phyloP scores from a whole-genome alignment of 2,329 filamentous ascomycete species.

The Diaporthe sp. region DNA sequence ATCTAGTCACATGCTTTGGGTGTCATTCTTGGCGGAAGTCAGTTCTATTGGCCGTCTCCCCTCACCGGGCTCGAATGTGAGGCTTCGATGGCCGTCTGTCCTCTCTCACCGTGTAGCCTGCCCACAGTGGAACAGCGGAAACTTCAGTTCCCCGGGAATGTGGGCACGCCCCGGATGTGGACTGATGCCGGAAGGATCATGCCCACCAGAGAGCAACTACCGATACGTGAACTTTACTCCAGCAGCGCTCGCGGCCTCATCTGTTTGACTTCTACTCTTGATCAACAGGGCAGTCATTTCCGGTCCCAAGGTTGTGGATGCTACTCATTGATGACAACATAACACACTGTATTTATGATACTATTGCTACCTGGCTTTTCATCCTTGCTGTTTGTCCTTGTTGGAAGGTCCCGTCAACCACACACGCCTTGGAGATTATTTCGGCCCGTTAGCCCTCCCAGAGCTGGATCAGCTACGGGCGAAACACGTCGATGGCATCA shows the following conservation, averaged over 20 bases:
- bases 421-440: too few species aligned
- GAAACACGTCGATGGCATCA: not conserved
- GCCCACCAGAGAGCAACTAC: not conserved
- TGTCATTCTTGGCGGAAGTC: not conserved
- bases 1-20: not conserved
- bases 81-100: not conserved
- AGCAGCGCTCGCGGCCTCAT: not conserved
- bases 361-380: not conserved
- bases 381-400: too few species aligned
- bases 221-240: not conserved
- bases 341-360: not conserved
- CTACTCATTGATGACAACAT: not conserved
- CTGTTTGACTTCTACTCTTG: not conserved
- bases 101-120: not conserved
- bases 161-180: not conserved
- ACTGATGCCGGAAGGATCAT: not conserved
- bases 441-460: too few species aligned
- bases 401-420: too few species aligned
- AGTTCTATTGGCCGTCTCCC: not conserved
- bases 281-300: not conserved
- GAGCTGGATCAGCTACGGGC: not conserved
- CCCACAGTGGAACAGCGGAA: not conserved
- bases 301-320: not conserved
- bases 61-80: not conserved
- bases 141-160: not conserved